Base-by-base conservation (phyloP, 2,329 filamentous ascomycete species). In the Alternaria sp. region DNA sequence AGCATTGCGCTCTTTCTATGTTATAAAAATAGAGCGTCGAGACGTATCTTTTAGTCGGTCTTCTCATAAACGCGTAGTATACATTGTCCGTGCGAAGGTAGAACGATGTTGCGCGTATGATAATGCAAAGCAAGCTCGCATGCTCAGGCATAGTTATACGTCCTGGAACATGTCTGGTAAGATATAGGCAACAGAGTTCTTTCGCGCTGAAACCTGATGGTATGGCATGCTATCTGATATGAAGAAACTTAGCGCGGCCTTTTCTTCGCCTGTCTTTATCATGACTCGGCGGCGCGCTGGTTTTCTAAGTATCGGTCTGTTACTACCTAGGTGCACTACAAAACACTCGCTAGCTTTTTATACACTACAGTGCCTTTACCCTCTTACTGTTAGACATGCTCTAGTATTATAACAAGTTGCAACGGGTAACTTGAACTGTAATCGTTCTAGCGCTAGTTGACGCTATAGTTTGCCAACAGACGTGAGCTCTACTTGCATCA, bases 371-470 rank as follows among this genome's bases (percentile, higher is more conserved):
- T n/a, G 9, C 33, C 15, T 37, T n/a, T n/a, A 10, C 33, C 4
- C 2, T 37, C 4, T 3, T n/a, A 10, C 33, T 37, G 8, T 37
- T 10, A 37, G 15, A n/a, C 33, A n/a, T 37, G 0, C n/a, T 10
- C 15, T 37, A 5, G 7, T n/a, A n/a, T 37, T 5, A 37, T 7
- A n/a, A 37, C 8, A 7, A 37, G 15, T n/a, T 37, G 15, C 15
- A 1, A 37, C 7, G 3, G 0, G 4, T 9, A 1, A n/a, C 7
- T n/a, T 5, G 15, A n/a, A 37, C 33, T 2, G 33, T 8, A 37
- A 10, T 37, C 7, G 2, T 37, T n/a, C 4, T 3, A 7, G 15
- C 33, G 33, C 33, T 4, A 4, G 7, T 37, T 9, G 0, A n/a
- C 15, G 4, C 33, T 10, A n/a, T n/a, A 37, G 15, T n/a, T 3